phyloP scores from a whole-genome alignment of 23 red algal genomes.

The Pyropia yezoensis region DNA sequence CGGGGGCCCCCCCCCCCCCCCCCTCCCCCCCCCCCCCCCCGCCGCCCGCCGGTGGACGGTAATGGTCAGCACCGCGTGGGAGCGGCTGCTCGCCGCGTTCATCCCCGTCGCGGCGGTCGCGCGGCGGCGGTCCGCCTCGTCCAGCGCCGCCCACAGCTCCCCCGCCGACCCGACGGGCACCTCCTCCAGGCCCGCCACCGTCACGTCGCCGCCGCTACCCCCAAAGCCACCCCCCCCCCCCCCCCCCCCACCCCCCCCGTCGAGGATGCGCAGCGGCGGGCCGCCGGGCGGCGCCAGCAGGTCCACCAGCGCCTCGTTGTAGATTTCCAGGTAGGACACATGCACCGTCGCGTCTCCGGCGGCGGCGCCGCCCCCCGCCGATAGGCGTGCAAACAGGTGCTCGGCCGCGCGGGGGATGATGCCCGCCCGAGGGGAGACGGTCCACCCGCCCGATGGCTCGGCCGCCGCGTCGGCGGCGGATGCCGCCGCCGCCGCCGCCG shows the following conservation, averaged over 20 bases:
- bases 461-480: too few species aligned
- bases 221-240: conserved; percentile 67
- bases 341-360: not conserved
- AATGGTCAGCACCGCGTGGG: conserved; percentile 79
- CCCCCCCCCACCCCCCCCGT: conserved; percentile 26
- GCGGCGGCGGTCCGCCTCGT: conserved; percentile 11
- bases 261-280: not conserved
- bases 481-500: too few species aligned
- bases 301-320: conserved; percentile 39
- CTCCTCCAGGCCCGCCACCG: conserved; percentile 92
- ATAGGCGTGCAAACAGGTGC: conserved; percentile 13
- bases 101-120: conserved; percentile 79
- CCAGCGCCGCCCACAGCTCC: conserved; percentile 82
- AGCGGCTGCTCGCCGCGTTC: conserved; percentile 56
- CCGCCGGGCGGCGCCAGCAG: conserved; percentile 4
- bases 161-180: conserved; percentile 66
- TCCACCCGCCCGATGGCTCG: too few species aligned
- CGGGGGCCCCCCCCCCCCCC: too few species aligned
- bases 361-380: not conserved
- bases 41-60: conserved; percentile 28
- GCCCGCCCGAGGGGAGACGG: too few species aligned
- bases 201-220: conserved; percentile 70
- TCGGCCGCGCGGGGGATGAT: not conserved
- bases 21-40: too few species aligned
- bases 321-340: conserved; percentile 39